Percentiles rank a stretch among this genome's conserved stretches.
phyloP scores from a whole-genome alignment of 306 rosid genomes.

The peach (Prunus persica) region DNA sequence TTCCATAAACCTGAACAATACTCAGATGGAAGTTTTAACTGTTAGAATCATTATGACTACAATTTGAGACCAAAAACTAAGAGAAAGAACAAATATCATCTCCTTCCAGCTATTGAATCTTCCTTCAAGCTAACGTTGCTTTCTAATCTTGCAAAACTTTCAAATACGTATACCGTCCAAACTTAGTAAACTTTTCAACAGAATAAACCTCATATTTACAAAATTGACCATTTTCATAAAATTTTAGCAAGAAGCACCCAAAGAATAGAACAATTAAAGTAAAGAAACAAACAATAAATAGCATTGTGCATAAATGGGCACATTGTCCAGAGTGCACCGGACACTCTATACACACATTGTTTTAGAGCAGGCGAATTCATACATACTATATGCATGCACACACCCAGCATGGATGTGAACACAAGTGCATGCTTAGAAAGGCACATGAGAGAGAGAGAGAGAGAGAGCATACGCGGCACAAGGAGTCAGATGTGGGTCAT shows the following conservation, averaged over 20 bases:
- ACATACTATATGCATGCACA: not conserved
- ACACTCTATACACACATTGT: not conserved
- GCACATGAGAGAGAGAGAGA: slow-evolving; percentile 19
- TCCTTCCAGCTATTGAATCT: not conserved
- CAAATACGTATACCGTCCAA: not conserved
- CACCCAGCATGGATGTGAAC: not conserved
- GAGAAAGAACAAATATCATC: not conserved
- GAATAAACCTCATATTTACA: not conserved
- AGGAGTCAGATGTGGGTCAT: slow-evolving; percentile 90
- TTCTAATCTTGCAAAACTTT: not conserved
- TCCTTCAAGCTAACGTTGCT: not conserved
- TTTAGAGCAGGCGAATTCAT: not conserved
- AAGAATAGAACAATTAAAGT: no score
- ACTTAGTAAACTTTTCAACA: not conserved
- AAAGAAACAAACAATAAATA: no score
- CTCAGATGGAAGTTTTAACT: not conserved
- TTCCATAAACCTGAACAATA: slow-evolving; percentile 76
- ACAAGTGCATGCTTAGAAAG: not conserved
- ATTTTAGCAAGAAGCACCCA: not conserved
- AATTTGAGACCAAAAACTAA: not conserved
- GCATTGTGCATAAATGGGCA: no score
- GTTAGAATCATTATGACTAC: not conserved
- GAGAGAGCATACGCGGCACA: slow-evolving; percentile 82
- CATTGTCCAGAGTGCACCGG: no score
- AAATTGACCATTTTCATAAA: not conserved